Evolutionary conservation across 768 basidiomycete species (phyloP), one percentile per base, ranked within the genome.

Genomic region (Kwoniella pini): DNA sequence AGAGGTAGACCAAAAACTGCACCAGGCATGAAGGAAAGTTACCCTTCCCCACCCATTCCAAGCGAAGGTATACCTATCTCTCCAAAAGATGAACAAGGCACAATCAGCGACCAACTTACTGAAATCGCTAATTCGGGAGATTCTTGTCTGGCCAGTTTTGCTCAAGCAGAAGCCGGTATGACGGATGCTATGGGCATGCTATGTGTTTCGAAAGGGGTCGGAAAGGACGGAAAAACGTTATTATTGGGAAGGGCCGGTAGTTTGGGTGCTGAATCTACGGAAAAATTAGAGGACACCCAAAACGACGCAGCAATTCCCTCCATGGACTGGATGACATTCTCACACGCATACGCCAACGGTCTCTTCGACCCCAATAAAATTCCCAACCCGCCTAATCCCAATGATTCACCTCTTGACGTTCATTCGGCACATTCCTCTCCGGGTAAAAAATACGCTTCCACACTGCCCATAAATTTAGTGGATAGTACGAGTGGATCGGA

Each of bases 321-420:
- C 0, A 55, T 69, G 38, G 65, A 55, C 30, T 76, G 74, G 76
- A 57, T 50, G 19, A 69, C 71, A 1, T 76, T 77, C 45, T 57
- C 67, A 21, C 55, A 68, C 42, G 66, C 74, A 2, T 77, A 77
- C 49, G 63, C 68, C 0, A 51, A 65, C 53, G 76, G 76, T 24
- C 66, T 71, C 1, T 77, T 75, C 54, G 76, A 77, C 57, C 72
- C 75, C 3, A 74, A 69, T 59, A 62, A 65, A 42, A 71, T 72
- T 26, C 74, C 74, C 7, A 62, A 65, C 19, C 64, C 68, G 1
- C 75, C 74, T 6, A n/a, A 42, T 42, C 27, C 61, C 2, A 27
- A 42, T n/a, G 50, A 36, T 17, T 60, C 62, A 13, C 51, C 67
- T 9, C 10, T 27, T 11, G 56, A 58, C 12, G 40, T 53, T 12